These are phyloP conservation scores for Monosporascus sp. DNA, from an alignment of 2,329 filamentous ascomycete species.

Conservation along the genomic window DNA sequence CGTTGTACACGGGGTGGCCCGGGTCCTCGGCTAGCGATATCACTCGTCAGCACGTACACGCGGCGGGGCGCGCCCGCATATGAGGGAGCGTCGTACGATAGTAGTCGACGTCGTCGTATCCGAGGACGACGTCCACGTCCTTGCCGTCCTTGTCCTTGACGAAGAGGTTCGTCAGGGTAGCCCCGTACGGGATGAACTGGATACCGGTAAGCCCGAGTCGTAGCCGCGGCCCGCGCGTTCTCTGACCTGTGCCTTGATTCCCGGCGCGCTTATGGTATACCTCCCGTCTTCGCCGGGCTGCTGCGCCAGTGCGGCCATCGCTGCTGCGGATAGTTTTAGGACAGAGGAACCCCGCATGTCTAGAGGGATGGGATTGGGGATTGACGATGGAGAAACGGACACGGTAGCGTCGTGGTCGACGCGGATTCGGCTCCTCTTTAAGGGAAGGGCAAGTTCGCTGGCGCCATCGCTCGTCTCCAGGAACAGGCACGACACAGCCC, in stretches of 20 bases:
- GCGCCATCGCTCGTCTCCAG: background rate
- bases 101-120: slow-evolving; percentile 55
- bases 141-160: slow-evolving; percentile 57
- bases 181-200: slow-evolving; percentile 42
- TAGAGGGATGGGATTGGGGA: background rate
- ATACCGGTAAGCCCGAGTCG: background rate
- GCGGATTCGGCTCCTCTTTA: background rate
- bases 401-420: background rate
- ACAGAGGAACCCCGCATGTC: slow-evolving; percentile 18
- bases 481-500: background rate
- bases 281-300: slow-evolving; percentile 24
- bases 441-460: background rate
- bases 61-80: background rate
- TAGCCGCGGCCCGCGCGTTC: background rate
- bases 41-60: slow-evolving; percentile 1
- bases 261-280: slow-evolving; percentile 24
- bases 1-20: slow-evolving; percentile 55
- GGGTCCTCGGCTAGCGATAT: slow-evolving; percentile 34
- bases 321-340: slow-evolving; percentile 16
- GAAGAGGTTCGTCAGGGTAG: slow-evolving; percentile 57
- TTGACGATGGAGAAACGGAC: background rate
- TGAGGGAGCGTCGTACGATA: slow-evolving; percentile 36
- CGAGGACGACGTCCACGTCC: slow-evolving; percentile 58
- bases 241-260: slow-evolving; percentile 26
- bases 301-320: slow-evolving; percentile 14